Conservation (phyloP, 768 basidiomycete species). For the Termitomyces sp. region DNA sequence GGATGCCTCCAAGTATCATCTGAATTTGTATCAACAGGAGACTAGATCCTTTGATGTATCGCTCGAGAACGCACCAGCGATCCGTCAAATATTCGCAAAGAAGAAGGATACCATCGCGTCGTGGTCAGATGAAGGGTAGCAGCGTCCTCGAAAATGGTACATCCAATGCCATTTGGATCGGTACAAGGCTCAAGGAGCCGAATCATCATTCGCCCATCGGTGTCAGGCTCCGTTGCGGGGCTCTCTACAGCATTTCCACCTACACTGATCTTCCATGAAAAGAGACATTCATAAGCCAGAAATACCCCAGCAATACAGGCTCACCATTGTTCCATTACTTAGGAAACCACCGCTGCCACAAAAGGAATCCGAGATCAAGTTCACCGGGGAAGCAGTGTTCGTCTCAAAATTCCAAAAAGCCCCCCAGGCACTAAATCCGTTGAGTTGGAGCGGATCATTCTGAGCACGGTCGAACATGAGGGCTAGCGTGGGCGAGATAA, state of each 20-base stretch:
- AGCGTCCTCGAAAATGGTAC: conserved; percentile 35
- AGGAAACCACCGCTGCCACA: conserved; percentile 10
- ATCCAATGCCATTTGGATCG: conserved; percentile 22
- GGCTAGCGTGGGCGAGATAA: conserved; percentile 8
- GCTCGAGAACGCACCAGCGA: conserved; percentile 18
- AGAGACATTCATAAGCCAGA: background rate
- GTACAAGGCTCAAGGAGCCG: conserved; percentile 37
- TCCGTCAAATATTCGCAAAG: conserved; percentile 29
- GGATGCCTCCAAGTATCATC: conserved; percentile 19
- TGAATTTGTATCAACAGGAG: background rate
- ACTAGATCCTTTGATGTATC: background rate
- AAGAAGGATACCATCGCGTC: conserved; percentile 38
- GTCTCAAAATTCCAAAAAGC: conserved; percentile 10
- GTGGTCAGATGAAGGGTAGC: conserved; percentile 30
- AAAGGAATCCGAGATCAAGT: conserved; percentile 7
- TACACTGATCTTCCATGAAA: conserved; percentile 21
- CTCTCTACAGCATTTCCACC: conserved; percentile 25
- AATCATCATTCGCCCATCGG: conserved; percentile 32
- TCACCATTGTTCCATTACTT: conserved; percentile 11
- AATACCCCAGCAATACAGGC: background rate
- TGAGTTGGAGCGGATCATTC: conserved; percentile 6
- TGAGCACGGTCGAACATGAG: conserved; percentile 6
- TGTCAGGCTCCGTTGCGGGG: conserved; percentile 16
- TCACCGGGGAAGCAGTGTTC: conserved; percentile 5
- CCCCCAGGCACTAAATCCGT: conserved; percentile 7